Percentiles rank a stretch among this genome's conserved stretches.
Evolutionary conservation across 495 filamentous ascomycete genomes (phyloP).

Genomic region (Staphylotrichum longicolle): DNA sequence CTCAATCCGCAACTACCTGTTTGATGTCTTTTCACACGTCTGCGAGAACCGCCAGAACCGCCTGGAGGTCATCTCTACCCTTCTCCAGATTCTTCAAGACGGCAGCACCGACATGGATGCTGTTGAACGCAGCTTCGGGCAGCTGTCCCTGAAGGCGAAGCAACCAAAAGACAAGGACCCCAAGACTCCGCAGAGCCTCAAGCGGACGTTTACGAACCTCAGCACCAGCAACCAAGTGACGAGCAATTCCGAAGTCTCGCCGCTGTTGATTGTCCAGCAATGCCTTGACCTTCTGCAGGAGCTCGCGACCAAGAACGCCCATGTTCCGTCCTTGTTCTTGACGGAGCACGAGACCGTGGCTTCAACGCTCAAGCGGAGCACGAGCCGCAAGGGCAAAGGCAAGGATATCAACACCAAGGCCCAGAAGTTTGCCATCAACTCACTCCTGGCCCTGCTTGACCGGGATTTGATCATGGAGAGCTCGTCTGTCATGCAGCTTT

Average conservation of each 20-base stretch:
- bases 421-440: slow-evolving; percentile 87
- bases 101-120: slow-evolving; percentile 89
- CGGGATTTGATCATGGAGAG: slow-evolving; percentile 93
- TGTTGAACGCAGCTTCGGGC: slow-evolving; percentile 91
- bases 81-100: slow-evolving; percentile 95
- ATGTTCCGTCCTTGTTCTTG: slow-evolving; percentile 88
- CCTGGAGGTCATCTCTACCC: slow-evolving; percentile 86
- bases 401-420: slow-evolving; percentile 80
- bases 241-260: slow-evolving; percentile 75
- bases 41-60: slow-evolving; percentile 94
- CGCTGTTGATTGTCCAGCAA: slow-evolving; percentile 92
- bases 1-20: slow-evolving; percentile 70
- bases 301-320: slow-evolving; percentile 72
- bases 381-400: slow-evolving; percentile 80
- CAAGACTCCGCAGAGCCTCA: slow-evolving; percentile 77
- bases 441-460: slow-evolving; percentile 81
- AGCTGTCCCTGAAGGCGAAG: slow-evolving; percentile 87
- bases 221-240: slow-evolving; percentile 48
- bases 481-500: slow-evolving; percentile 87
- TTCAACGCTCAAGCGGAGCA: slow-evolving; percentile 68
- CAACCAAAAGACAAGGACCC: slow-evolving; percentile 62
- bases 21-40: slow-evolving; percentile 80
- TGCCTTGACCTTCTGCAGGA: slow-evolving; percentile 79
- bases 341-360: slow-evolving; percentile 85
- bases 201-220: slow-evolving; percentile 63